Conservation (phyloP, 768 basidiomycete genomes). For the Piloderma croceum region DNA sequence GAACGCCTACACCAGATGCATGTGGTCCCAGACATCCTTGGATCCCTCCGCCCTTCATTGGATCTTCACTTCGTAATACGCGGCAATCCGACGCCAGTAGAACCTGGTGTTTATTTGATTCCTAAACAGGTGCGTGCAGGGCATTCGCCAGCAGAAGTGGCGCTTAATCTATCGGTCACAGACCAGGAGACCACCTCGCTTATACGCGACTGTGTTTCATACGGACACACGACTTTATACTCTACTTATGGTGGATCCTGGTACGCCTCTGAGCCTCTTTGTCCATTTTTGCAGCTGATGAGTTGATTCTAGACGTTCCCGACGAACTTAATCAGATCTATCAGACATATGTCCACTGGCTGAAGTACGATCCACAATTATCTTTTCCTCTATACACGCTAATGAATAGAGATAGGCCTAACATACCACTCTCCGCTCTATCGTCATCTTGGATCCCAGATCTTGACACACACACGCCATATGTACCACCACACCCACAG, state of each 20-base stretch:
- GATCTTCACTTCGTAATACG: slow-evolving; percentile 42
- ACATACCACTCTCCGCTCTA: slow-evolving; percentile 70
- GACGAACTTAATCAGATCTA: slow-evolving; percentile 58
- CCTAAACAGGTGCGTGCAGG: slow-evolving; percentile 59
- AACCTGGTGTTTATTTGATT: slow-evolving; percentile 63
- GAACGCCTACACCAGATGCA: slow-evolving; percentile 89
- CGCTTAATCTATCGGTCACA: slow-evolving; percentile 21
- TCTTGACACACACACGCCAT: slow-evolving; percentile 57
- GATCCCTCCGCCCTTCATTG: slow-evolving; percentile 61
- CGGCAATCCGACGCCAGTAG: slow-evolving; percentile 40
- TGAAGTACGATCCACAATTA: slow-evolving; percentile 51
- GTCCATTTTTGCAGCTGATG: too few relatives aligned
- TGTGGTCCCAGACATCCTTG: slow-evolving; percentile 83
- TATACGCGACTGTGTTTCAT: slow-evolving; percentile 79
- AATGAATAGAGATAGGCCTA: slow-evolving; percentile 75
- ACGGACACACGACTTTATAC: slow-evolving; percentile 78
- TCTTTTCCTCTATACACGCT: too few relatives aligned
- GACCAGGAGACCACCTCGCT: slow-evolving; percentile 60
- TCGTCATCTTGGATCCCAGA: slow-evolving; percentile 35
- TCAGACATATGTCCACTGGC: slow-evolving; percentile 78
- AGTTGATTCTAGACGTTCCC: slow-evolving; percentile 73
- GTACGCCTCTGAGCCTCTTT: slow-evolving; percentile 32
- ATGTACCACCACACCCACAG: slow-evolving; percentile 90
- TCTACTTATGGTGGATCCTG: slow-evolving; percentile 83
- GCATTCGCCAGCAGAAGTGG: too few relatives aligned